Base-by-base conservation (phyloP, 768 basidiomycete species). In the Agaricus subrufescens region DNA sequence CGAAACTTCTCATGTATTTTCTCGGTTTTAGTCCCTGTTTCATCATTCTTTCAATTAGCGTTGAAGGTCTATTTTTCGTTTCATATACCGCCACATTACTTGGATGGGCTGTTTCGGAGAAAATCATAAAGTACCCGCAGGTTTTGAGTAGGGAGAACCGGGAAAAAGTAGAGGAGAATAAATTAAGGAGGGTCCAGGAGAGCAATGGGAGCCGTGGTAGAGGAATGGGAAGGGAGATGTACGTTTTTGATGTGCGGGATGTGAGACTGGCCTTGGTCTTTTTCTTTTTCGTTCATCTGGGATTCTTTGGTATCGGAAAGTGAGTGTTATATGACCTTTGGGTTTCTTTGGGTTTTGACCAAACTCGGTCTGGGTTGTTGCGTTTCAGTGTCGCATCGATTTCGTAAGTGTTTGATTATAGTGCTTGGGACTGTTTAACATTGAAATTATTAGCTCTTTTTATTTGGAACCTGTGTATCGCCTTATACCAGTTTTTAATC, bases 401-500 rank as follows among this genome's bases (percentile, higher is more conserved):
- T 64, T 88, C 90, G 84, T 89, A 60, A 62, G 86, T 75, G 19
- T 19, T 19, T 19, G 19, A 19, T 19, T 19, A 19, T 19, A 19
- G 19, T 19, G 19, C 19, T 19, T 19, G 19, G 19, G 19, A 19
- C 19, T 19, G 19, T 19, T 19, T 19, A 19, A 19, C 19, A 19
- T 19, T 52, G 10, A 50, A 30, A 12, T 23, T 6, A 4, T 31
- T 29, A 86, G 83, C 15, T 90, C 89, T 2, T 94, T 94, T 70
- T 94, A 94, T 67, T 77, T 94, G 19, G 91, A 86, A 40, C 91
- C 92, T 2, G 91, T 94, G 6, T 94, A 92, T 63, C 86, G 91
- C 15, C 76, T 94, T 14, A 86, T 94, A 59, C 90, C 91, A 0
- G 79, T 91, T 49, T 94, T 94, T 67, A 88, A 79, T 58, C 92